phyloP scores from a whole-genome alignment of 306 rosid species.

The Cucurbita pepo region DNA sequence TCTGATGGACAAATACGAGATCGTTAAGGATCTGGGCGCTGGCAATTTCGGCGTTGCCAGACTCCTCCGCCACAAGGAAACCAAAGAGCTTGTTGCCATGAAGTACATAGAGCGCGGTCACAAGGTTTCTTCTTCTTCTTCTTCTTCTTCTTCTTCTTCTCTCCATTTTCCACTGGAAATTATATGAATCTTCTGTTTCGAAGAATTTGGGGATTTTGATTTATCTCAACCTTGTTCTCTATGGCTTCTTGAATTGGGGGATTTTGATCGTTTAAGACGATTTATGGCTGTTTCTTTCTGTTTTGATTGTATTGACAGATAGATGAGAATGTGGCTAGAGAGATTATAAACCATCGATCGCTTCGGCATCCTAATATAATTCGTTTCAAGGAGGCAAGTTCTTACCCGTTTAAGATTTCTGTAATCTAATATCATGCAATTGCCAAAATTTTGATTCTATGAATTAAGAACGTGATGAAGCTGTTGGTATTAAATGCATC shows the following conservation, averaged over 20 bases:
- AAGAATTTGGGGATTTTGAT: not conserved
- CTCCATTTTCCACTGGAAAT: not conserved
- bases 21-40: constrained; percentile 4
- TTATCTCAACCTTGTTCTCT: too few relatives aligned
- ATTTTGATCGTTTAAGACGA: not conserved
- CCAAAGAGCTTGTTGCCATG: constrained; percentile 8
- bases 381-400: constrained; percentile 8
- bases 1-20: not conserved
- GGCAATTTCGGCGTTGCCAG: constrained; percentile 7
- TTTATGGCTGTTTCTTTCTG: not conserved
- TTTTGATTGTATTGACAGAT: not conserved
- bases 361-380: constrained; percentile 2
- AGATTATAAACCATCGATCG: constrained; percentile 7
- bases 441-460: not conserved
- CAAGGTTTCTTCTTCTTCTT: not conserved
- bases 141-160: not conserved
- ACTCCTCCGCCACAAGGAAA: not conserved
- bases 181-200: not conserved
- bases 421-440: not conserved
- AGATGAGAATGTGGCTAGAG: constrained; percentile 11
- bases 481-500: not conserved
- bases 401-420: not conserved
- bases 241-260: not conserved
- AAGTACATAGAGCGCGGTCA: constrained; percentile 5
- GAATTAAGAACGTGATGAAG: not conserved